phyloP scores from a whole-genome alignment of 768 basidiomycete species.

The Leccinum sublutescens region DNA sequence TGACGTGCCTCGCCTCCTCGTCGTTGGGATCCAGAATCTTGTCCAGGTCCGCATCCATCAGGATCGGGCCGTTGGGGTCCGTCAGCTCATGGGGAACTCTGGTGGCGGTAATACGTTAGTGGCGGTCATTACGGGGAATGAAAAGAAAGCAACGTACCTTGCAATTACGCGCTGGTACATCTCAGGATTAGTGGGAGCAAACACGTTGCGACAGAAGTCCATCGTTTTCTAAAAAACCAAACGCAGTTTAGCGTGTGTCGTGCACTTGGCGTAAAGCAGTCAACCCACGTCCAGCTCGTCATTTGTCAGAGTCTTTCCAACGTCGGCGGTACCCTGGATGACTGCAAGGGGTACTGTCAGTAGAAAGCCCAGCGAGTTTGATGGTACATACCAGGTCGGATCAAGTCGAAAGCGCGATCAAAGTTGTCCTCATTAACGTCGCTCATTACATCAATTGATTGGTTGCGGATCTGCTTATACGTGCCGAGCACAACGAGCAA shows the following conservation, averaged over 20 bases:
- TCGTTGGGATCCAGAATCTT: not conserved
- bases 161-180: not conserved
- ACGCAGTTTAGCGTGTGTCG: not conserved
- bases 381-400: not conserved
- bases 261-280: not conserved
- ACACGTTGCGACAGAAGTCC: not conserved
- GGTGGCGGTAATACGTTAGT: not conserved
- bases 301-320: not conserved
- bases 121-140: not conserved
- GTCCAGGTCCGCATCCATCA: not conserved
- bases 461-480: not conserved
- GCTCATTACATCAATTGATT: not conserved
- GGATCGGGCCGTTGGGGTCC: not conserved
- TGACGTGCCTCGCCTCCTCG: not conserved
- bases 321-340: not conserved
- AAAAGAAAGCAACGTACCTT: not conserved
- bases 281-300: not conserved
- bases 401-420: not conserved
- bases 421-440: not conserved
- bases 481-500: not conserved
- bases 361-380: too few species aligned
- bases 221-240: not conserved
- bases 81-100: not conserved
- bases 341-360: not conserved
- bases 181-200: not conserved